Evolutionary conservation across 2,329 filamentous ascomycete species (phyloP), one percentile per base, ranked within the genome.

Genomic region (Myotisia sp.): DNA sequence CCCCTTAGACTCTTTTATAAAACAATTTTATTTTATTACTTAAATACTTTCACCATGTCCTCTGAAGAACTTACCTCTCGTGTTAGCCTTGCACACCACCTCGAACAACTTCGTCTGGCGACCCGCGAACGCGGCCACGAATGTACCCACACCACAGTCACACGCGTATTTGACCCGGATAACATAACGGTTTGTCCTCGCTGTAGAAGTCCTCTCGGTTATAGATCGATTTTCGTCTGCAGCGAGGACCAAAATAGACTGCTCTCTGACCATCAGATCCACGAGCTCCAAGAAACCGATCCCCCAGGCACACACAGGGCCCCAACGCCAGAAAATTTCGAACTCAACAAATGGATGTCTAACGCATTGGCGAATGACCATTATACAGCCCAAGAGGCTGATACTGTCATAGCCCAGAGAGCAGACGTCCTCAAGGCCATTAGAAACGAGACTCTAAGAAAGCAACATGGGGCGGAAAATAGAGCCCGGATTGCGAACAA

Each of bases 191-290:
- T 52, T 12, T 90, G 82, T 55, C 56, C 65, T 5, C 49, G 64
- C 16, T 90, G 82, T 46, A 58, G 59, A 24, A 56, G 58, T 26
- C 53, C 54, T 1, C 70, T 76, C 0, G 56, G 64, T 10, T 63
- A 76, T 34, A 79, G 79, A 17, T 90, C 78, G 71, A 58, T 90
- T 14, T 90, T 82, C 53, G 64, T 68, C 39, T 90, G 83, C 53
- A 70, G 66, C 8, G 71, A 81, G 50, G 79, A 85, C 45, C 60
- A 59, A 7, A 63, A 70, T 19, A 49, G 57, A 10, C 45, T 60
- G 26, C 47, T 68, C 19, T 53, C 60, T 12, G 54, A 26, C 10
- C 29, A 28, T n/a, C 14, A 19, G 21, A 18, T 22, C 14, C 23
- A 33, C 22, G 34, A 78, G 79, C 17, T 90, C 78, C 70, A 57